Base-by-base conservation (phyloP, 345 rosid species). In the Luvunga scandens region DNA sequence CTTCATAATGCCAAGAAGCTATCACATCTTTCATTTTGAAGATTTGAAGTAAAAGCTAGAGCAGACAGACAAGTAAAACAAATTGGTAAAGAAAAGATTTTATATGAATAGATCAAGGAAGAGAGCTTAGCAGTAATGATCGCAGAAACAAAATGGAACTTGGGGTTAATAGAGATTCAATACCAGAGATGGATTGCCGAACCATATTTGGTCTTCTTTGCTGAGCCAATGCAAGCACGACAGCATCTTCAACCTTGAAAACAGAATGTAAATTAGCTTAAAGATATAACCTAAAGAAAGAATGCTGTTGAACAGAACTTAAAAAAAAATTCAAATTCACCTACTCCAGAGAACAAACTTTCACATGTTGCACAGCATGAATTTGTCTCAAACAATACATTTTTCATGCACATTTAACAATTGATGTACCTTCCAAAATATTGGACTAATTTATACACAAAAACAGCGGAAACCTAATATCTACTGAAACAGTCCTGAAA, bases 201-300 rank as follows among this genome's bases (percentile, higher is more conserved):
- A 86, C 81, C 77, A 84, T 76, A 85, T 88, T 86, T 57, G 94
- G 88, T 69, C 90, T 83, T 82, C 92, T 91, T 65, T 81, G 84
- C 75, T 75, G 91, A 2, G 91, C 87, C 72, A 93, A 78, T 75
- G 94, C 93, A 77, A 93, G 94, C 38, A 87, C 81, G 69, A 94
- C 92, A 7, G 99, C 98, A 79, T 97, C 97, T 81, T 94, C 99
- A 80, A 97, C 92, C 98, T 97, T 81, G 65, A 76, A 81, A 59
- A 53, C 75, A 59, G 31, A 61, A 18, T 68, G 69, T 18, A 53
- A 53, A 53, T 53, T 18, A 53, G 22, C 57, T 39, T 33, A 38
- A 77, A 36, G 13, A 68, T 28, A n/a, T 25, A 19, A 34, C 57
- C 59, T 55, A 38, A 60, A 33, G 38, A 73, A 73, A 60, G 68